phyloP scores from a whole-genome alignment of 331 rosid genomes.

The Malus hybrid region DNA sequence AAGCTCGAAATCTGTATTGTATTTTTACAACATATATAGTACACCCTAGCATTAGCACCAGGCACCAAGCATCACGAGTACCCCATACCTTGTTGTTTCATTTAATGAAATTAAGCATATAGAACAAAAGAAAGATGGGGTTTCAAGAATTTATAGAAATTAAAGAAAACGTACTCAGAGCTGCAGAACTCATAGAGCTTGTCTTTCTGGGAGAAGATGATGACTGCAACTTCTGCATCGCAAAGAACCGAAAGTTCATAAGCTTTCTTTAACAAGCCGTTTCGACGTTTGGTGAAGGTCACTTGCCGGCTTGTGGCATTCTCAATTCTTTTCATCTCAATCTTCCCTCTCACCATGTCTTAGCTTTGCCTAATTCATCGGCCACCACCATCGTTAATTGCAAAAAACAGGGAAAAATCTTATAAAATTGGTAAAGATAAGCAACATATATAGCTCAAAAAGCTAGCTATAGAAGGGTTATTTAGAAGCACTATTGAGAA shows the following conservation, averaged over 20 bases:
- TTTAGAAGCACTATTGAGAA: not conserved
- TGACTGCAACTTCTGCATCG: slow-evolving; percentile 25
- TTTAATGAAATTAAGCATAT: not conserved
- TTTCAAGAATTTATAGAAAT: not conserved
- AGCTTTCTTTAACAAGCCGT: no score
- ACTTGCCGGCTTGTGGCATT: no score
- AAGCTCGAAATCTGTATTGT: not conserved
- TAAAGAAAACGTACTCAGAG: slow-evolving; percentile 33
- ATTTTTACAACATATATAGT: not conserved
- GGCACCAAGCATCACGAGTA: not conserved
- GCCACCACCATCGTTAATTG: not conserved
- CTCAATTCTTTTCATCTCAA: slow-evolving; percentile 27
- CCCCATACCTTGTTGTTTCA: not conserved
- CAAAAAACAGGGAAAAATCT: not conserved
- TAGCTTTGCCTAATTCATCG: not conserved
- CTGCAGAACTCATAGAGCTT: slow-evolving; percentile 40
- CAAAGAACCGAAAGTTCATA: no score
- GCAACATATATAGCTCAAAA: not conserved
- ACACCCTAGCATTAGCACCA: not conserved
- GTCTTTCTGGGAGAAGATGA: slow-evolving; percentile 50
- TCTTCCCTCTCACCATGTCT: slow-evolving; percentile 54
- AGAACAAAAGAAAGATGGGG: not conserved
- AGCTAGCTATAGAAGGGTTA: not conserved
- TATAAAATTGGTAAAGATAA: not conserved
- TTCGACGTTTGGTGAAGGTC: no score